Percentiles rank a stretch among this genome's conserved stretches.
These are phyloP conservation scores for Cutaneotrichosporon sp. DNA, from an alignment of 1,284 basidiomycete genomes.

Conservation along the genomic window DNA sequence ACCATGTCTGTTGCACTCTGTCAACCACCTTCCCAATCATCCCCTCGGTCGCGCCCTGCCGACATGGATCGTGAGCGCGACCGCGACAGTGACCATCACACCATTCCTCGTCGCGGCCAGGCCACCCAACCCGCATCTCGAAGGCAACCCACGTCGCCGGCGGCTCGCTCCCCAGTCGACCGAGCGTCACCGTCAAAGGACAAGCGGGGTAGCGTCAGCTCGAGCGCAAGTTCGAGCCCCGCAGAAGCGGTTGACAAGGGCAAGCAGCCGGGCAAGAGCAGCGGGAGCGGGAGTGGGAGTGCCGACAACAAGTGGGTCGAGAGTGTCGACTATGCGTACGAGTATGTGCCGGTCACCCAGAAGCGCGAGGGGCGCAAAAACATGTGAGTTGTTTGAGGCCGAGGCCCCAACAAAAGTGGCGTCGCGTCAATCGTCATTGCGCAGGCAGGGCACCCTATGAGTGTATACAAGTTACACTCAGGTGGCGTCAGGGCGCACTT, in stretches of 20 bases:
- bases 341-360: constrained; percentile 48
- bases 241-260: background rate
- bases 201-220: constrained; percentile 1
- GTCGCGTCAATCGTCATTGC: background rate
- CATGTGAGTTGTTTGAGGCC: constrained; percentile 34
- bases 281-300: background rate
- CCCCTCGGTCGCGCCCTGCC: background rate
- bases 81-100: constrained; percentile 6
- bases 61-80: constrained; percentile 12
- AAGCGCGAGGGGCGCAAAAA: constrained; percentile 25
- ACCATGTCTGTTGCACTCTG: constrained; percentile 12
- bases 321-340: constrained; percentile 47
- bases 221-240: background rate
- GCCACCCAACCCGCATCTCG: constrained; percentile 10
- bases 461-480: background rate
- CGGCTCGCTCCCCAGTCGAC: constrained; percentile 2
- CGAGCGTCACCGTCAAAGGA: background rate
- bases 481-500: background rate
- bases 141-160: constrained; percentile 4
- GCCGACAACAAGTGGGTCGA: constrained; percentile 30
- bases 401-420: background rate
- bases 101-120: constrained; percentile 14
- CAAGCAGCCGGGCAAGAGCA: background rate
- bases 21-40: constrained; percentile 2
- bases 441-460: background rate